Percentiles rank a stretch among this genome's conserved stretches.
Conservation (phyloP, 768 basidiomycete genomes). For the Boletus insuetus region DNA sequence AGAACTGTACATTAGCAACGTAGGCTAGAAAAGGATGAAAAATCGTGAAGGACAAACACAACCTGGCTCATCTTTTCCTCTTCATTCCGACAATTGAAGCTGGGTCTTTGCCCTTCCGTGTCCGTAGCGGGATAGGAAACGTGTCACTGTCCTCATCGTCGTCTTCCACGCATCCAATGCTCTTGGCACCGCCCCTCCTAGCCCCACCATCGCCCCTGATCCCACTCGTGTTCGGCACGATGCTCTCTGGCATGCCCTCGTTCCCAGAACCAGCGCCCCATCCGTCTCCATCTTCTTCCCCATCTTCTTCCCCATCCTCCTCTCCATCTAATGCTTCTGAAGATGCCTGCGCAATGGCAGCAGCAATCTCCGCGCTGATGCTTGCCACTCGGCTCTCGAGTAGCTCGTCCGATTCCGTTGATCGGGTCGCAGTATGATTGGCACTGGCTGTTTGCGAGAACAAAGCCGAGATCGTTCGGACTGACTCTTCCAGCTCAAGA, state of each 20-base stretch:
- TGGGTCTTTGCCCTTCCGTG: constrained; percentile 59
- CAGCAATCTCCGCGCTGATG: constrained; percentile 78
- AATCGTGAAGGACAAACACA: neutral
- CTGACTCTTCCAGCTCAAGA: constrained; percentile 65
- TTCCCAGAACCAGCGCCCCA: constrained; percentile 46
- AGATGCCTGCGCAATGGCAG: constrained; percentile 73
- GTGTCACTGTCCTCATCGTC: constrained; percentile 70
- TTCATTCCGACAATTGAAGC: constrained; percentile 50
- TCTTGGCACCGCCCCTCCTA: constrained; percentile 20
- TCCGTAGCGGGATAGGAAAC: constrained; percentile 70
- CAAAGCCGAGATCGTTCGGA: constrained; percentile 70
- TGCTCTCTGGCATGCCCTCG: constrained; percentile 48
- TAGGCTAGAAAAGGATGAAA: constrained; percentile 9
- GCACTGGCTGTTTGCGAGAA: constrained; percentile 49
- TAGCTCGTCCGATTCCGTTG: constrained; percentile 40
- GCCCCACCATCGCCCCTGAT: constrained; percentile 44
- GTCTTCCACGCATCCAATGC: constrained; percentile 39
- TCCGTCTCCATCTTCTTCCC: constrained; percentile 40
- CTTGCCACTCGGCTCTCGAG: constrained; percentile 69
- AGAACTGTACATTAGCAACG: constrained; percentile 15
- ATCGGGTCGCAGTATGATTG: constrained; percentile 29
- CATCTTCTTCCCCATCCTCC: constrained; percentile 41
- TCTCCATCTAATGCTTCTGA: constrained; percentile 57
- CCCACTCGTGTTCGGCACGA: constrained; percentile 61
- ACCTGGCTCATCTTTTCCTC: constrained; percentile 57